These are phyloP conservation scores for Alternaria longipes DNA, from an alignment of 2,329 filamentous ascomycete genomes.

Conservation along the genomic window DNA sequence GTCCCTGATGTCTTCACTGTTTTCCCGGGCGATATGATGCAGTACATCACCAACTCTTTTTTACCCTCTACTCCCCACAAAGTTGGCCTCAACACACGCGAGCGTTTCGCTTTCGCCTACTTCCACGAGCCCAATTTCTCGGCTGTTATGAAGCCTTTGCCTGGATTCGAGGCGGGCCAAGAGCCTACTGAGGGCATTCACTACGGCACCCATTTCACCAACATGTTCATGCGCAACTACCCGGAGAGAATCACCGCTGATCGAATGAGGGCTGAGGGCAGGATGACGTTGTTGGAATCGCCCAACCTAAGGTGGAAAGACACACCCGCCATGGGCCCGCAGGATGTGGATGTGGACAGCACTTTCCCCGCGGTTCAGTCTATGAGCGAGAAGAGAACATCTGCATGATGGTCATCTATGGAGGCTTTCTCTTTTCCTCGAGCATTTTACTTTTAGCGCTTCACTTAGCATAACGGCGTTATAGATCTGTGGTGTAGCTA, in stretches of 20 bases:
- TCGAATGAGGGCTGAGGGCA: slow-evolving; percentile 8
- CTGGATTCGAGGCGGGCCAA: slow-evolving; percentile 10
- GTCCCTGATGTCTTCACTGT: slow-evolving; percentile 58
- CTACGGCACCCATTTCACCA: slow-evolving; percentile 18
- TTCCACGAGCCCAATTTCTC: slow-evolving; percentile 21
- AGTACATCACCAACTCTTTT: slow-evolving; percentile 20
- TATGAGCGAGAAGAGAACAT: not conserved
- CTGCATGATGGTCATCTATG: not conserved
- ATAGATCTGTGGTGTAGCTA: too few relatives aligned
- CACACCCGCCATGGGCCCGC: not conserved
- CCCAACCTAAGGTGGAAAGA: slow-evolving; percentile 10
- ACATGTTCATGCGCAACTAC: slow-evolving; percentile 23
- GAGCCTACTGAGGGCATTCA: slow-evolving; percentile 14
- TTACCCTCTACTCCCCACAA: slow-evolving; percentile 19
- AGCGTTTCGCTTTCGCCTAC: slow-evolving; percentile 20
- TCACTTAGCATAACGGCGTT: too few relatives aligned
- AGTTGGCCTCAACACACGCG: slow-evolving; percentile 18
- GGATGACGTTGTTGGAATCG: slow-evolving; percentile 13
- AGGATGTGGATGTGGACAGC: not conserved
- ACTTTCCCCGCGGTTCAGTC: not conserved
- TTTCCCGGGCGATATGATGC: slow-evolving; percentile 50
- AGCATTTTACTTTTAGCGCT: not conserved
- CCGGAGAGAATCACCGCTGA: slow-evolving; percentile 13
- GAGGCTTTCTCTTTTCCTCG: not conserved
- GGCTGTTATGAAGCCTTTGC: slow-evolving; percentile 15